A percentile compares a stretch with the other conserved stretches of the same genome.
Evolutionary conservation across 192 early-diverging fungal species (phyloP).

Genomic region (Rhizoclosmatium sp.): DNA sequence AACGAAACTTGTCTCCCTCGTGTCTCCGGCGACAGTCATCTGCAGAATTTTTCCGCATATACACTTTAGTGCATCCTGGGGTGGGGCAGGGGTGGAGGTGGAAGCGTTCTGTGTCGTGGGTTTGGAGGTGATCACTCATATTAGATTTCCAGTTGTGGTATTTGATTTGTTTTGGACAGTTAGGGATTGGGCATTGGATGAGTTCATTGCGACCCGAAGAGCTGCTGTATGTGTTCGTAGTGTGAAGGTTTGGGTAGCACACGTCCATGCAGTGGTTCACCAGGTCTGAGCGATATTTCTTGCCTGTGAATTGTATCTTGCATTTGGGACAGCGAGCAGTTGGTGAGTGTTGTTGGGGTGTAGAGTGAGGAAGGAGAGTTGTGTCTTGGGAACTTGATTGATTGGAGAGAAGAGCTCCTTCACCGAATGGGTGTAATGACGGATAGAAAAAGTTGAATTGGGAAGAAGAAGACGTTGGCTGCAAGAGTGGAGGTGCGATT

Average conservation of each 20-base stretch:
- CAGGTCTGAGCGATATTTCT: neutral
- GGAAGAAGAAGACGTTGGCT: too few relatives aligned
- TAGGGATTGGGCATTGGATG: neutral
- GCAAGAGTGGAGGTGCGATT: too few relatives aligned
- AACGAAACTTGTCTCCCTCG: neutral
- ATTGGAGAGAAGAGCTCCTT: too few relatives aligned
- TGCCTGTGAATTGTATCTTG: neutral
- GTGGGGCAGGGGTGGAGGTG: neutral
- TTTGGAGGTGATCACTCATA: neutral
- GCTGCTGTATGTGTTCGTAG: neutral
- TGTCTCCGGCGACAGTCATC: neutral
- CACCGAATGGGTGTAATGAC: too few relatives aligned
- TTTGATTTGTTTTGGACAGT: neutral
- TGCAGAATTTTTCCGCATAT: neutral
- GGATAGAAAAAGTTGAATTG: too few relatives aligned
- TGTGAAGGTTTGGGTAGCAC: neutral
- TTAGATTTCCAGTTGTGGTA: neutral
- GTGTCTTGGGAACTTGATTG: too few relatives aligned
- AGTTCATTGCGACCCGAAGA: neutral
- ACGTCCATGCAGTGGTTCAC: neutral
- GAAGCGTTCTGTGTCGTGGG: neutral
- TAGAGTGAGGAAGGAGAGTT: too few relatives aligned
- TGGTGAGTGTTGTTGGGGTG: too few relatives aligned
- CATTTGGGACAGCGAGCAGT: neutral
- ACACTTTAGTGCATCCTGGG: neutral